Evolutionary conservation across 1,139 yeast species (phyloP), one percentile per base, ranked within the genome.

Genomic region (Keqinozyma sinolaborantium): DNA sequence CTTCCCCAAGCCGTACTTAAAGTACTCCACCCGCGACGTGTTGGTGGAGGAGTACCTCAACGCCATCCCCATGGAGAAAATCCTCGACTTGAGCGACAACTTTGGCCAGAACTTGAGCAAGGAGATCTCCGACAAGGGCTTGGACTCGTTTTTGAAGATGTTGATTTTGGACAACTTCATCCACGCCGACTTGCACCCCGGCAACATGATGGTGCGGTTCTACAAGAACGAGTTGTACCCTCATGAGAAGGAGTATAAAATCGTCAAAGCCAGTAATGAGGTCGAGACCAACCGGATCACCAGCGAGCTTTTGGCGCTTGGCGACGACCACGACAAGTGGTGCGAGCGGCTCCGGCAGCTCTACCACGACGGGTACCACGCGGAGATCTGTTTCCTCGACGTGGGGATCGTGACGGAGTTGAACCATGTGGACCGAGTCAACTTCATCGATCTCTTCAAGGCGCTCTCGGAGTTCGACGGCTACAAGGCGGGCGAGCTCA

Each of bases 171-270:
- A 92, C 58, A 88, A 92, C 54, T 92, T 92, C 54, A 87, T 90
- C 27, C 98, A 92, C 56, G 94, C 97, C 0, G 98, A 92, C 58
- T 67, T 92, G 38, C 98, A 92, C 48, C 97, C 98, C 0, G 99
- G 99, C 2, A 92, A 92, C 56, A 86, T 92, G 53, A 78, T 90
- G 70, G 77, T 92, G 4, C 64, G 92, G 32, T 82, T 90, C 45
- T 74, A 82, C 47, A 77, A 77, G 38, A 70, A 69, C 41, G 73
- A 67, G 41, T 42, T 60, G 34, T 69, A 57, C 40, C 62, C 54
- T 36, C 73, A 67, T 37, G 70, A 64, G 38, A 64, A 61, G 42
- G 75, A 69, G 39, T 69, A 69, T 48, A 69, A 68, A 44, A 68
- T 69, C 31, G 72, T 69, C 23, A 68, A 67, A 40, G 48, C 69